Evolutionary conservation across 2,329 filamentous ascomycete genomes (phyloP), one percentile per base, ranked within the genome.

Genomic region (Rutstroemia sp.): DNA sequence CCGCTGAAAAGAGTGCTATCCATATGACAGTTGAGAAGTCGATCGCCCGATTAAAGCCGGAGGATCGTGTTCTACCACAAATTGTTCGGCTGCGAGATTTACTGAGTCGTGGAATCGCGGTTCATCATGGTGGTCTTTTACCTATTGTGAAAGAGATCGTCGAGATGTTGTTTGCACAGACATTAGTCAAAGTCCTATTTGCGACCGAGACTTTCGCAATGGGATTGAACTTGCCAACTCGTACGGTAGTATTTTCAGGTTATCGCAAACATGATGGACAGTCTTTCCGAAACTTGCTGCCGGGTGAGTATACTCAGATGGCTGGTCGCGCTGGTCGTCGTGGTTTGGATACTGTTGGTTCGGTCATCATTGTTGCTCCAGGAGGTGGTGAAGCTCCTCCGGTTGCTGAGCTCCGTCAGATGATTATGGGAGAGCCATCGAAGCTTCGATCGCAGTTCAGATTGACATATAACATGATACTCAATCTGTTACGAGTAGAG

Each of bases 261-360:
- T 96, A 94, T 72, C 84, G 94, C 51, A 99, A 99, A 70, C 92
- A 96, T 63, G 94, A 99, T 67, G 94, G 94, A 5, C 88, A 94
- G 64, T 83, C 83, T 4, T 97, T 97, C 75, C 81, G 94, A 62
- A 94, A 96, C 68, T 77, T 99, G 0, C 78, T 96, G 0, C 92
- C 94, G 0, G 94, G 94, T 16, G 94, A 99, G 70, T 99, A 99
- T 69, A 99, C 94, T 1, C 94, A 99, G 67, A 99, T 99, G 94
- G 92, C 94, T 23, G 94, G 94, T 37, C 83, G 94, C 74, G 94
- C 94, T 52, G 94, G 94, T 50, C 86, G 94, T 66, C 84, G 94
- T 78, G 94, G 94, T 64, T 80, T 97, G 14, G 94, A 99, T 69
- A 86, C 87, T 5, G 91, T 96, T 21, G 94, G 94, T 2, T 94